These are phyloP conservation scores for Lathyrus oleraceus DNA, from an alignment of 306 rosid genomes.

Conservation along the genomic window DNA sequence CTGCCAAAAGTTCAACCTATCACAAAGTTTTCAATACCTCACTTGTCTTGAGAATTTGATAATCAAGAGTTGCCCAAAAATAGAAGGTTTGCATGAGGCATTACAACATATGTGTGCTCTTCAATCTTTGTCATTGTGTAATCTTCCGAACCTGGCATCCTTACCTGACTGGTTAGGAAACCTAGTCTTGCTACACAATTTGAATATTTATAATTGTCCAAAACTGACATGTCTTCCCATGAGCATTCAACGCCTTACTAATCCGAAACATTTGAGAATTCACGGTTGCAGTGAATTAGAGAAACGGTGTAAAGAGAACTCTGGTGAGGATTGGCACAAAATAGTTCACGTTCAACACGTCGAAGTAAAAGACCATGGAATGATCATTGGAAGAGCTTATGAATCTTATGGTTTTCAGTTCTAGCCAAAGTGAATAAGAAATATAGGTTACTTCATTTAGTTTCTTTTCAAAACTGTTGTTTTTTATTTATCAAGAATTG, in stretches of 20 bases:
- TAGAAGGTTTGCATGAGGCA: not conserved
- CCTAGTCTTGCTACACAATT: not conserved
- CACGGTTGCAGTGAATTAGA: too few relatives aligned
- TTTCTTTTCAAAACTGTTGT: too few relatives aligned
- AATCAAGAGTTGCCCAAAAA: not conserved
- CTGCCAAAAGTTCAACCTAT: not conserved
- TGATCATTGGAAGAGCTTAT: too few relatives aligned
- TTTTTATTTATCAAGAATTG: too few relatives aligned
- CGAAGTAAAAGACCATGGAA: too few relatives aligned
- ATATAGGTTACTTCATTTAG: too few relatives aligned
- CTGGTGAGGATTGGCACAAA: too few relatives aligned
- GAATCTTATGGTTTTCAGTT: too few relatives aligned
- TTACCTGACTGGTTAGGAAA: not conserved
- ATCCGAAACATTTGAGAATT: too few relatives aligned
- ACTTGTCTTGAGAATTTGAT: not conserved
- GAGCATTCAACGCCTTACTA: not conserved
- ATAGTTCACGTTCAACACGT: too few relatives aligned
- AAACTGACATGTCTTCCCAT: slow-evolving; percentile 2
- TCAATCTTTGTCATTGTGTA: not conserved
- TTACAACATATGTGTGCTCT: slow-evolving; percentile 26
- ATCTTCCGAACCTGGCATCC: slow-evolving; percentile 10
- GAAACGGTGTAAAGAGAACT: too few relatives aligned
- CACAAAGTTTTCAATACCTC: slow-evolving; percentile 5
- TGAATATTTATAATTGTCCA: not conserved
- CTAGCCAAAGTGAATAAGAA: too few relatives aligned